These are phyloP conservation scores for Trypanosoma theileri DNA, from an alignment of 208 protist species.

Conservation along the genomic window DNA sequence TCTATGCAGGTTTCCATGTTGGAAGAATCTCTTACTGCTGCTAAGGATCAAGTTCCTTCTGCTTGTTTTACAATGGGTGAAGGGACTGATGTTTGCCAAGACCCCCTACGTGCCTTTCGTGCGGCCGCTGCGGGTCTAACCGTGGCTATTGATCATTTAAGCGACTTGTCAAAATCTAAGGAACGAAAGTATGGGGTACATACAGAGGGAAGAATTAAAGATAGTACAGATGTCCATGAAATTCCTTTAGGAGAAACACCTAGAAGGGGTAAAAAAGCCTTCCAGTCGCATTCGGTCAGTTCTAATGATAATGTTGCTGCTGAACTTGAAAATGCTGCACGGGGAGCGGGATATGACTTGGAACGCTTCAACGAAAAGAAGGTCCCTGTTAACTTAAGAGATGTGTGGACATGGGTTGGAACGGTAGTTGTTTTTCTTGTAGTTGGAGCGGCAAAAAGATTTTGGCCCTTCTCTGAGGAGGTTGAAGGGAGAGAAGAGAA, in stretches of 20 bases:
- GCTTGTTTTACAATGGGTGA: not conserved
- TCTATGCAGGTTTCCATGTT: not conserved
- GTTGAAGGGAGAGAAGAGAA: not conserved
- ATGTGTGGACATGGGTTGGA: conserved; percentile 12
- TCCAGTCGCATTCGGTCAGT: not conserved
- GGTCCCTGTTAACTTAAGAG: not conserved
- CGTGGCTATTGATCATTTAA: not conserved
- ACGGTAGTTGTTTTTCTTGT: conserved; percentile 8
- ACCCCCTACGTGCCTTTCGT: not conserved
- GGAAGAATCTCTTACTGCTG: not conserved
- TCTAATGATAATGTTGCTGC: not conserved
- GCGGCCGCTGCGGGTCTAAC: not conserved
- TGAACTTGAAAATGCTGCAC: not conserved
- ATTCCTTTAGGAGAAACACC: not conserved
- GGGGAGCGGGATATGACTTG: not conserved
- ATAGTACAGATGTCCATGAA: not conserved
- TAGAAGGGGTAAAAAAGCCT: not conserved
- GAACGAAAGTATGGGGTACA: no score
- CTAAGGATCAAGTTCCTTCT: not conserved
- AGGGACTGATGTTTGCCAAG: not conserved
- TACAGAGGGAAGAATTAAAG: not conserved
- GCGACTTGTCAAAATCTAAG: not conserved
- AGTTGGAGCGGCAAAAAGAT: not conserved
- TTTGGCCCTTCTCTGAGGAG: not conserved
- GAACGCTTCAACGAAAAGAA: not conserved